Base-by-base conservation (phyloP, 768 basidiomycete species). In the Rhizopogon vesiculosus region DNA sequence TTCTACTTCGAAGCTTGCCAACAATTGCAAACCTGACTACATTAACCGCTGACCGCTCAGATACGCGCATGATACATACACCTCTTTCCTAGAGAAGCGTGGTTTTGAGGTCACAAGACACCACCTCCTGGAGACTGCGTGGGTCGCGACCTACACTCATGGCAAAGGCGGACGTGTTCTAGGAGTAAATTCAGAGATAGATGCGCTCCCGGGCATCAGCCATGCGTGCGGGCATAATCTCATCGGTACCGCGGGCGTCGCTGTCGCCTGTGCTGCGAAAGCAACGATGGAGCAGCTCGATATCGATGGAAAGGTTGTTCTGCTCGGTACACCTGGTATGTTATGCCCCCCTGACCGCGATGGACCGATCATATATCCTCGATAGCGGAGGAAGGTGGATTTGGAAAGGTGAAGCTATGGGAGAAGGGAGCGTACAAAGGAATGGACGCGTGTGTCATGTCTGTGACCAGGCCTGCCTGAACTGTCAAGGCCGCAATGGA, bases 181-280 rank as follows among this genome's bases (percentile, higher is more conserved):
- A 33, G 90, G 90, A 0, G 74, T 93, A 56, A 92, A 93, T 67
- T 91, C 89, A 15, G 91, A 92, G 79, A 85, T 86, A 83, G 84
- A 85, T 54, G 86, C 85, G 1, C 72, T 87, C 10, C 70, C 69
- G 16, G 72, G 80, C 0, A 74, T 85, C 40, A 83, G 87, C 0
- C 87, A 89, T 59, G 87, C 86, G 1, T 92, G 90, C 62, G 90
- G 90, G 3, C 90, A 93, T 64, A 92, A 92, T 61, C 73, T 93
- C 46, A 92, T 93, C 51, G 89, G 86, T 1, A 87, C 91, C 22
- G 62, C 76, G 53, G 89, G 89, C 3, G 84, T 91, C 12, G 88
- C 84, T 2, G 79, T 89, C 28, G 86, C 89, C 0, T 76, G 82
- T 52, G 86, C 84, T 0, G 77, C 87, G n/a, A 85, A 83, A 64